Evolutionary conservation across 202 grass and related monocot genomes (phyloP).

Genomic region (Panicum hallii): DNA sequence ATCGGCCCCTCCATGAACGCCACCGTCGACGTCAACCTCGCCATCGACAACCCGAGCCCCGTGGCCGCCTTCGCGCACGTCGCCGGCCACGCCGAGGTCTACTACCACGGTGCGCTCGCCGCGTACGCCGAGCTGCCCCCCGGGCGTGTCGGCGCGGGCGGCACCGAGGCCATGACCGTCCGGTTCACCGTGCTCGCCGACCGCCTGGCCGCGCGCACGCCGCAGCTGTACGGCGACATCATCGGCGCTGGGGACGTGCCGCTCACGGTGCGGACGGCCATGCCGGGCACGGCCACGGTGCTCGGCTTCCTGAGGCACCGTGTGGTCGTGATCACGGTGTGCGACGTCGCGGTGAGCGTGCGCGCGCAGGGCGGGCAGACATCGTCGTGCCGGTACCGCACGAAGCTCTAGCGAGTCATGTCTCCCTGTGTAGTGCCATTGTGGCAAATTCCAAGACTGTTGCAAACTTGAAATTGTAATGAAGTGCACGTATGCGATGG

Average conservation of each 20-base stretch:
- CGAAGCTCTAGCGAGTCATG: conserved; percentile 17
- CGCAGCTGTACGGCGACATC: conserved; percentile 33
- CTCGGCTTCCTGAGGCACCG: conserved; percentile 27
- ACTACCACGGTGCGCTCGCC: conserved; percentile 41
- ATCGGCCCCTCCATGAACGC: conserved; percentile 15
- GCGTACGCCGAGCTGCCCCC: conserved; percentile 2
- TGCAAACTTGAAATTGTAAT: neutral
- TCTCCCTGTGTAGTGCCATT: neutral
- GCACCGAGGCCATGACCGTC: conserved; percentile 18
- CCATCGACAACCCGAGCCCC: conserved; percentile 35
- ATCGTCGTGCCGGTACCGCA: conserved; percentile 27
- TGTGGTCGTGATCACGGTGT: conserved; percentile 12
- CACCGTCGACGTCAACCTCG: conserved; percentile 36
- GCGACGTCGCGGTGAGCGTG: conserved; percentile 8
- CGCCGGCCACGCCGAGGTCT: conserved; percentile 37
- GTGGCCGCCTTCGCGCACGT: conserved; percentile 37
- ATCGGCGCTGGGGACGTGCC: conserved; percentile 1
- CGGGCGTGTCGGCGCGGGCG: neutral
- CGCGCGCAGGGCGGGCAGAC: neutral
- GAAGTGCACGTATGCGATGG: neutral
- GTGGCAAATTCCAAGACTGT: neutral
- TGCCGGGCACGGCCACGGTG: conserved; percentile 37
- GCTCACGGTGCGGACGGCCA: conserved; percentile 23
- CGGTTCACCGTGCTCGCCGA: conserved; percentile 36
- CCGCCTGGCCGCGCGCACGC: neutral